These are phyloP conservation scores for Amanita molliuscula DNA, from an alignment of 768 basidiomycete genomes.

Conservation along the genomic window DNA sequence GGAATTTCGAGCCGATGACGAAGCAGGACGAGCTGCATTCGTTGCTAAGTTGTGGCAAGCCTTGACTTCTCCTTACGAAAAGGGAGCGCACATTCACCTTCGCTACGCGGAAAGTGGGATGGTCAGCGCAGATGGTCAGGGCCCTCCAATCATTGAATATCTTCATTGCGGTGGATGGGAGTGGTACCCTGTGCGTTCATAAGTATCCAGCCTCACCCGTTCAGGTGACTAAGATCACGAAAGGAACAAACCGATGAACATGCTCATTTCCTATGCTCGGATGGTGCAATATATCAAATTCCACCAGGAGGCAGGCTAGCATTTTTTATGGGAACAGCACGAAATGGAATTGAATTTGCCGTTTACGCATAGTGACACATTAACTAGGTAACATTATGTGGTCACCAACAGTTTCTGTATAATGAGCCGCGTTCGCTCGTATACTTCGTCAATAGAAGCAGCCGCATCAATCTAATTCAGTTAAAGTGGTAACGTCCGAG, in stretches of 20 bases:
- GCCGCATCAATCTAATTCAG: slow-evolving; percentile 54
- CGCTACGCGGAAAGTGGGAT: slow-evolving; percentile 39
- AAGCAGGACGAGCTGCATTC: slow-evolving; percentile 36
- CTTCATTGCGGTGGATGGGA: slow-evolving; percentile 73
- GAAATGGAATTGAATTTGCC: slow-evolving; percentile 27
- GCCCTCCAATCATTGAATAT: slow-evolving; percentile 62
- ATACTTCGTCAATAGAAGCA: slow-evolving; percentile 60
- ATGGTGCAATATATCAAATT: slow-evolving; percentile 64
- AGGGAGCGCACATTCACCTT: slow-evolving; percentile 61
- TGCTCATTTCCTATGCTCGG: slow-evolving; percentile 70
- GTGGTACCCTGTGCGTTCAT: slow-evolving; percentile 67
- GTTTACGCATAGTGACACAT: slow-evolving; percentile 32
- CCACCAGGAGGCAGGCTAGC: slow-evolving; percentile 47
- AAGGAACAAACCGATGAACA: slow-evolving; percentile 49
- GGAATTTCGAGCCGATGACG: slow-evolving; percentile 27
- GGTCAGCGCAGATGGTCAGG: slow-evolving; percentile 29
- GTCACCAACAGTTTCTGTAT: slow-evolving; percentile 24
- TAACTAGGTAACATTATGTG: not conserved
- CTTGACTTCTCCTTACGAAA: slow-evolving; percentile 61
- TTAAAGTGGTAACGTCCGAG: not conserved
- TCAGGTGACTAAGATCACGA: slow-evolving; percentile 1
- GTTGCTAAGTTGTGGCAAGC: slow-evolving; percentile 42
- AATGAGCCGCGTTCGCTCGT: slow-evolving; percentile 44
- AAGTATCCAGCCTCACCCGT: not conserved
- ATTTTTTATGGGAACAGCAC: slow-evolving; percentile 31